Base-by-base conservation (phyloP, 129 eudicot species). In the Silybum marianum region DNA sequence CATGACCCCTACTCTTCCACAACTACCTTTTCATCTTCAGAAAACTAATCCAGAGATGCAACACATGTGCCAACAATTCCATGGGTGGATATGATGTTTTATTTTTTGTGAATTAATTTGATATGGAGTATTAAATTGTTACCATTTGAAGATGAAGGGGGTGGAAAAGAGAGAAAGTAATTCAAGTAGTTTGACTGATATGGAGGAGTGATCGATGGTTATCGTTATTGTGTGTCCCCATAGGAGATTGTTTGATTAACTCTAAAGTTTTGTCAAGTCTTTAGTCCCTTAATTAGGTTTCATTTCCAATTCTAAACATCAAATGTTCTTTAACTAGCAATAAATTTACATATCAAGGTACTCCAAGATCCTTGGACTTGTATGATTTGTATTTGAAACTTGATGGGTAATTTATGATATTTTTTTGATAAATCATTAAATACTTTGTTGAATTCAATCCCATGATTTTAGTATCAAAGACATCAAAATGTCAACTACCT, bases 11-110 rank as follows among this genome's bases (percentile, higher is more conserved):
- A 73, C 42, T 82, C 83, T 72, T 78, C 90, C 76, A 67, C 81
- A 80, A 72, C 83, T 42, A 77, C 84, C 83, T 54, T 76, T 46
- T 83, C 88, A 11, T 92, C 97, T 44, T 92, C 94, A 3, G 94
- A 92, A 10, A 88, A 86, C 82, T 92, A 97, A 75, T 92, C 97
- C 0, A 97, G 92, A 79, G 96, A 92, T 38, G 79, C 92, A 42
- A 71, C 72, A 67, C 87, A n/a, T 32, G 78, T 36, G 68, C 38
- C 80, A 30, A 26, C 81, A 69, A 26, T 26, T 89, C 90, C 46
- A 39, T 72, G 46, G 3, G 19, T 14, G 4, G 6, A 48, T 13
- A 48, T 13, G n/a, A 48, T 14, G 60, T n/a, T 2, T 48, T 13
- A 19, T 14, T 48, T 19, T 48, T 48, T 48, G n/a, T 48, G 60